Conservation (phyloP, 805 yeast genomes). For the Candida railenensis region DNA sequence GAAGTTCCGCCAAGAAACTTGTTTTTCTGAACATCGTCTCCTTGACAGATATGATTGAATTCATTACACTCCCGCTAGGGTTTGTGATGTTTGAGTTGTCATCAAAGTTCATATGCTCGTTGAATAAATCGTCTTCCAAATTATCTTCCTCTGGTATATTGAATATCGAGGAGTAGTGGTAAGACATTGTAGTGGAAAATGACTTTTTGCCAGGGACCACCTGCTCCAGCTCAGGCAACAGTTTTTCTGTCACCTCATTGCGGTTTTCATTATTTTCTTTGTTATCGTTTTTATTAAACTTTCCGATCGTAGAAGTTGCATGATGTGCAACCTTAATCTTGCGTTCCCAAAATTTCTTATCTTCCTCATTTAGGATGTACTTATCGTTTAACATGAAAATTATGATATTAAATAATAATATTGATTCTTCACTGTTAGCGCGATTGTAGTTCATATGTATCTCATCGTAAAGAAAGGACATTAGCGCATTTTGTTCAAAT, state of each 20-base stretch:
- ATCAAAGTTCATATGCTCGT: conserved; percentile 5
- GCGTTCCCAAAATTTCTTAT: not conserved
- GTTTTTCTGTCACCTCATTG: too few relatives aligned
- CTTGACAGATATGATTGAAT: not conserved
- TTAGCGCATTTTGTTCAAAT: not conserved
- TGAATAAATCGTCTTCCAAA: conserved; percentile 8
- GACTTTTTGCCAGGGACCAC: not conserved
- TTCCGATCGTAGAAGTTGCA: too few relatives aligned
- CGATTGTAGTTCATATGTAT: not conserved
- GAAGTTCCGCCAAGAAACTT: conserved; percentile 3
- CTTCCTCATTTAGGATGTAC: not conserved
- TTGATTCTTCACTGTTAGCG: not conserved
- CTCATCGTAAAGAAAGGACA: conserved; percentile 2
- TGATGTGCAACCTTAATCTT: too few relatives aligned
- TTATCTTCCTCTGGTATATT: conserved; percentile 3
- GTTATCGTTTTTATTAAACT: too few relatives aligned
- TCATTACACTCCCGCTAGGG: not conserved
- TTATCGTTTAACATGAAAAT: not conserved
- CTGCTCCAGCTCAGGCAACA: not conserved
- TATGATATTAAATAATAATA: not conserved
- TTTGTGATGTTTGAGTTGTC: not conserved
- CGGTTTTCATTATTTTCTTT: not conserved
- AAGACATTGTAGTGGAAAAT: conserved; percentile 5
- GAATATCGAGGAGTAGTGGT: conserved; percentile 9
- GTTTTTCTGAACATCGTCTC: not conserved